phyloP scores from a whole-genome alignment of 345 rosid genomes.

The Balakata baccata region DNA sequence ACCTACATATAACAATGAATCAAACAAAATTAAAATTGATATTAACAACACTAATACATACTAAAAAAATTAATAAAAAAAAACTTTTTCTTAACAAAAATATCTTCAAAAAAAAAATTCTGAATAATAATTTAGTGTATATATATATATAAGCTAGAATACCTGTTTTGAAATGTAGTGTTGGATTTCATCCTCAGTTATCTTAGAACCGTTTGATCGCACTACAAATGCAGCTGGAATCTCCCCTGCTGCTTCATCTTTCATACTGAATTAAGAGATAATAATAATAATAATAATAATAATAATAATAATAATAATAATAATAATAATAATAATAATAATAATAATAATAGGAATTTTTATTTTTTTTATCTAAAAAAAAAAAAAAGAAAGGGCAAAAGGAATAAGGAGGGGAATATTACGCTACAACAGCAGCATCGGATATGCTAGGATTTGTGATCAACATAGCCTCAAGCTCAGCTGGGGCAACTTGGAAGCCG shows the following conservation, averaged over 20 bases:
- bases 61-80: background rate
- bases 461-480: conserved; percentile 61
- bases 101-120: background rate
- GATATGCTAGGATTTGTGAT: conserved; percentile 45
- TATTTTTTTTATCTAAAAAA: too few species aligned
- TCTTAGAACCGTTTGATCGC: conserved; percentile 51
- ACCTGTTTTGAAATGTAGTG: conserved; percentile 76
- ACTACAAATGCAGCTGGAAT: conserved; percentile 79
- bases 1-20: conserved; percentile 39
- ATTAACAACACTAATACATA: background rate
- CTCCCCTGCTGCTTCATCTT: conserved; percentile 80
- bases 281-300: too few species aligned
- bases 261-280: conserved; percentile 46
- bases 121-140: too few species aligned
- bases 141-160: background rate
- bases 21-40: background rate
- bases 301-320: too few species aligned
- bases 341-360: too few species aligned
- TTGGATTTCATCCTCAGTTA: conserved; percentile 72
- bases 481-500: conserved; percentile 71
- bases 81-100: background rate
- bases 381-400: too few species aligned
- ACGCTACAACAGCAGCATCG: conserved; percentile 71
- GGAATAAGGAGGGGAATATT: background rate
- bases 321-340: too few species aligned